phyloP scores from a whole-genome alignment of 2,329 filamentous ascomycete species.

The Ambrosiella beaveri region DNA sequence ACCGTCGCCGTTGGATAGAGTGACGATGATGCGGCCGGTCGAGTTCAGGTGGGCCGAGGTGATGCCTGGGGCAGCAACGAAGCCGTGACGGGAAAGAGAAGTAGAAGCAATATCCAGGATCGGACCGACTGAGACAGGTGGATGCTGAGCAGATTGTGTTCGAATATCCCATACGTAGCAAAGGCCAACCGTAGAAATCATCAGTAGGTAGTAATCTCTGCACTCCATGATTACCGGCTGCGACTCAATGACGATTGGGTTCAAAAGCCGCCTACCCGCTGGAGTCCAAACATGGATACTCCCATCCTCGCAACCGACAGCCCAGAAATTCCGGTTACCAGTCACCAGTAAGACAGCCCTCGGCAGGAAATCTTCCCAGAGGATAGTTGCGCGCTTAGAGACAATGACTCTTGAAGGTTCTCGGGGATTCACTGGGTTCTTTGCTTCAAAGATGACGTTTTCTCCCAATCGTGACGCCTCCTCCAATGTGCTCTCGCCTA shows the following conservation, averaged over 20 bases:
- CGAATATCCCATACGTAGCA: constrained; percentile 90
- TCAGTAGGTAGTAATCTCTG: constrained; percentile 74
- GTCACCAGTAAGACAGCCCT: constrained; percentile 76
- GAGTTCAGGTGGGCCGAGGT: constrained; percentile 86
- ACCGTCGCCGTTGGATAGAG: constrained; percentile 83
- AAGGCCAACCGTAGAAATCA: constrained; percentile 73
- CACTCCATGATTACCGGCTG: constrained; percentile 90
- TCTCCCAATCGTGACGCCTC: constrained; percentile 47
- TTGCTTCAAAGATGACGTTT: constrained; percentile 70
- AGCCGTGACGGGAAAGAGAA: constrained; percentile 55
- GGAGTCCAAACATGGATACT: constrained; percentile 83
- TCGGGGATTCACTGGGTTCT: constrained; percentile 58
- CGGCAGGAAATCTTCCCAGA: constrained; percentile 93
- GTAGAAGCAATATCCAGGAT: constrained; percentile 75
- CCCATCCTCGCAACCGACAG: constrained; percentile 83
- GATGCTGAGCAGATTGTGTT: constrained; percentile 67
- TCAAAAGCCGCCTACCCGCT: constrained; percentile 70
- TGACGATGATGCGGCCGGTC: constrained; percentile 71
- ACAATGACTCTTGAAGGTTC: constrained; percentile 76
- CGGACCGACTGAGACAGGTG: constrained; percentile 74
- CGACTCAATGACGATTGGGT: constrained; percentile 71
- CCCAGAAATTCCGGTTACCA: constrained; percentile 82
- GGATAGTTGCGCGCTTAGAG: constrained; percentile 56
- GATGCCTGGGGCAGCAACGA: constrained; percentile 64
- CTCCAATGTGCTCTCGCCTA: constrained; percentile 34